Evolutionary conservation across 2,329 filamentous ascomycete genomes (phyloP).

Genomic region (Sporothrix globosa): DNA sequence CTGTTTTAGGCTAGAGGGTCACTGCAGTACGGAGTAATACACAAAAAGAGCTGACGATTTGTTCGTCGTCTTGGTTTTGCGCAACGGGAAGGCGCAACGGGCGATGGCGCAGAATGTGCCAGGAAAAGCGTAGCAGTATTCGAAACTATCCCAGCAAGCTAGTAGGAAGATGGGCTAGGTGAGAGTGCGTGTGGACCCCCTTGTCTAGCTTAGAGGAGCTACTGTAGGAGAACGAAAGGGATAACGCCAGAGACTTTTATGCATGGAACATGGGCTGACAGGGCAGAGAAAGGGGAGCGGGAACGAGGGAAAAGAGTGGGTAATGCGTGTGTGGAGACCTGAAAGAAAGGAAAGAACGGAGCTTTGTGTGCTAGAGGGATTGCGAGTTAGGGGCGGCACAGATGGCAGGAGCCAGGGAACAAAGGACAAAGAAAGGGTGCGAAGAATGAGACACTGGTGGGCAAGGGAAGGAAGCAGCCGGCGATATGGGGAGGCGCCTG

Average conservation of each 20-base stretch:
- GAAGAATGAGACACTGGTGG: not conserved
- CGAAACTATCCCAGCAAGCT: constrained; percentile 16
- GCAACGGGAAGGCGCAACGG: not conserved
- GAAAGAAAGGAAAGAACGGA: not conserved
- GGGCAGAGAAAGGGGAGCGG: constrained; percentile 5
- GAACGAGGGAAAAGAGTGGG: constrained; percentile 3
- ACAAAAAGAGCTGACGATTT: not conserved
- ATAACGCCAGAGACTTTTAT: constrained; percentile 5
- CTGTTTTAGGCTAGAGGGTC: constrained; percentile 14
- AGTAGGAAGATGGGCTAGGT: not conserved
- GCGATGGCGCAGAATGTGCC: not conserved
- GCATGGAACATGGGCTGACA: not conserved
- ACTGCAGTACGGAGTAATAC: not conserved
- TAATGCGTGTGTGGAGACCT: not conserved
- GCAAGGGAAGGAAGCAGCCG: constrained; percentile 8
- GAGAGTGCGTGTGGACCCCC: constrained; percentile 18
- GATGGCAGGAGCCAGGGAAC: constrained; percentile 18
- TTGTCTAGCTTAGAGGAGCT: constrained; percentile 27
- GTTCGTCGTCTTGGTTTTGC: constrained; percentile 2
- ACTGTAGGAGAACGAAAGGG: constrained; percentile 12
- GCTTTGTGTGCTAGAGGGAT: not conserved
- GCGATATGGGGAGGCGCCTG: not conserved
- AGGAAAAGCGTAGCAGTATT: not conserved
- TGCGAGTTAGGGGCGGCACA: constrained; percentile 1
- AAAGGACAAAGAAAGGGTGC: not conserved